These are phyloP conservation scores for Amesomyces nigricolor DNA, from an alignment of 2,329 filamentous ascomycete species.

Conservation along the genomic window DNA sequence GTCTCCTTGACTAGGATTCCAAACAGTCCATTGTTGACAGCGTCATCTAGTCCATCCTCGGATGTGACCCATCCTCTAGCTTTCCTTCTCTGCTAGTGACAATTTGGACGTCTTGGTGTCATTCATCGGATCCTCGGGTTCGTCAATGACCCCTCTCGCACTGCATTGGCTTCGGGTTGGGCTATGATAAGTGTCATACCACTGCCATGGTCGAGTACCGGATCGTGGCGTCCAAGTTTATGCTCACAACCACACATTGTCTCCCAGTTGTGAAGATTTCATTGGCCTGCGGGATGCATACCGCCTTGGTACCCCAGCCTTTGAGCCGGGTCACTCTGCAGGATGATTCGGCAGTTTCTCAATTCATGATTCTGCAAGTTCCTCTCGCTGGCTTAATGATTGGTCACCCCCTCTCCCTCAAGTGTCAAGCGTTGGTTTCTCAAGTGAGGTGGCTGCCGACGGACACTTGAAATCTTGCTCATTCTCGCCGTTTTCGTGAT, in stretches of 20 bases:
- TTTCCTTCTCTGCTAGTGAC: not conserved
- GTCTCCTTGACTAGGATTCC: not conserved
- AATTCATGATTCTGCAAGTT: conserved; percentile 13
- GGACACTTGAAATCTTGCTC: too few species aligned
- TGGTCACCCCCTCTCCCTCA: not conserved
- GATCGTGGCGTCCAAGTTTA: conserved; percentile 14
- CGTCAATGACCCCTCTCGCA: not conserved
- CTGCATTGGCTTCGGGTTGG: not conserved
- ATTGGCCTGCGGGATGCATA: conserved; percentile 4
- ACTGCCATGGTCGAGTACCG: conserved; percentile 8
- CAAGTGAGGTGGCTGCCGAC: not conserved
- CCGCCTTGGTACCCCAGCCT: not conserved
- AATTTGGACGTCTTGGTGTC: not conserved
- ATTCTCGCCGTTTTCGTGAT: too few species aligned
- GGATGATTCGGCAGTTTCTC: not conserved
- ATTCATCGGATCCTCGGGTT: not conserved
- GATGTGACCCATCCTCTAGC: not conserved
- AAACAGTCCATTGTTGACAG: not conserved
- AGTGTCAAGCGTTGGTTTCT: conserved; percentile 1
- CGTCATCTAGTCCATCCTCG: not conserved
- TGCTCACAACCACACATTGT: not conserved
- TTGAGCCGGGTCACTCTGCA: conserved; percentile 6
- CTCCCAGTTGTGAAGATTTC: not conserved
- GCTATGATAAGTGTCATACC: not conserved
- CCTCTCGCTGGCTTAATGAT: not conserved